phyloP scores from a whole-genome alignment of 352 stramenopile species.

The Globisporangium rhizosaccharum region DNA sequence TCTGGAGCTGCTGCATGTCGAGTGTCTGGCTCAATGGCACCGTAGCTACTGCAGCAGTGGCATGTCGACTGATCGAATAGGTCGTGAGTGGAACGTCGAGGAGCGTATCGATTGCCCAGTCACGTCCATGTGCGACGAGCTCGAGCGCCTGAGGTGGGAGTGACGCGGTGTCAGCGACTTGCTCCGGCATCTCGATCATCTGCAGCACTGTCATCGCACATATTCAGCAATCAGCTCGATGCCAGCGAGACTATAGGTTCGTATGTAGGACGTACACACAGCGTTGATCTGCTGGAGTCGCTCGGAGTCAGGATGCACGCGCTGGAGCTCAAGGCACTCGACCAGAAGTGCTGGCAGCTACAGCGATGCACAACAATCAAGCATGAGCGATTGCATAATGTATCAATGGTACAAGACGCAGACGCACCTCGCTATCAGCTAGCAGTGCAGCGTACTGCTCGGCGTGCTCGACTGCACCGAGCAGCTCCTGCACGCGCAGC shows the following conservation, averaged over 20 bases:
- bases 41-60: background rate
- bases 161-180: slow-evolving; percentile 4
- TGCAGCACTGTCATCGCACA: slow-evolving; percentile 27
- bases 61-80: background rate
- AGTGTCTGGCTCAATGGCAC: background rate
- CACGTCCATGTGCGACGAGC: slow-evolving; percentile 3
- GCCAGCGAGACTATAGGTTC: background rate
- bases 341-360: slow-evolving; percentile 8
- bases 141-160: background rate
- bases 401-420: background rate
- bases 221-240: background rate
- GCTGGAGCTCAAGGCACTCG: slow-evolving; percentile 8
- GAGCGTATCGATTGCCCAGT: slow-evolving; percentile 41
- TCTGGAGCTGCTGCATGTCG: slow-evolving; percentile 31
- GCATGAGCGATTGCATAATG: background rate
- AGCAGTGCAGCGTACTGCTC: slow-evolving; percentile 6
- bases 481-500: slow-evolving; percentile 7
- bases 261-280: slow-evolving; percentile 19
- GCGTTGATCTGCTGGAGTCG: slow-evolving; percentile 24
- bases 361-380: background rate
- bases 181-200: slow-evolving; percentile 27
- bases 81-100: slow-evolving; percentile 12
- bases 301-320: background rate
- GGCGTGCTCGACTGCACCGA: background rate
- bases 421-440: slow-evolving; percentile 2